A percentile compares a stretch with the other conserved stretches of the same genome.
phyloP scores from a whole-genome alignment of 2,329 filamentous ascomycete species.

The Fusarium nanum region DNA sequence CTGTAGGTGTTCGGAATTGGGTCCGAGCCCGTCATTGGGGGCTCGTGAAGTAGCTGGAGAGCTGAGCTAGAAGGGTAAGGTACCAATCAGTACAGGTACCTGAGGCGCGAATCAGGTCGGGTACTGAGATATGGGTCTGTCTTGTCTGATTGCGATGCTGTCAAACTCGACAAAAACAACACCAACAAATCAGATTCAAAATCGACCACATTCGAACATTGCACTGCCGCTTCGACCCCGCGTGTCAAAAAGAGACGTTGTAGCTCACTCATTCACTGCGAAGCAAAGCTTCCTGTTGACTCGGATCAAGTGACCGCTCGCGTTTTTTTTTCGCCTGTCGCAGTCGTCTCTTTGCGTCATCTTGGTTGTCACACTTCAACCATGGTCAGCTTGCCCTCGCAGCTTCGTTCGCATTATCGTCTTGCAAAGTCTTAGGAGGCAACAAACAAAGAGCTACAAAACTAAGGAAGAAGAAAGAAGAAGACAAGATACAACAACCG shows the following conservation, averaged over 20 bases:
- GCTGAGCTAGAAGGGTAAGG: conserved; percentile 8
- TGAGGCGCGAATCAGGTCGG: conserved; percentile 34
- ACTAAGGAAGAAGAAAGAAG: not conserved
- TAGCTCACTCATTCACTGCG: conserved; percentile 3
- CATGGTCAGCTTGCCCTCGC: conserved; percentile 51
- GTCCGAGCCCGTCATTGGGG: not conserved
- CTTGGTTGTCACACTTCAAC: conserved; percentile 40
- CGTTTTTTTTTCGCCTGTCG: conserved; percentile 47
- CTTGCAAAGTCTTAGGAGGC: conserved; percentile 49
- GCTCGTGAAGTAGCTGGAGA: not conserved
- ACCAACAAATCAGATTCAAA: conserved; percentile 34
- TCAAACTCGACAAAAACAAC: conserved; percentile 37
- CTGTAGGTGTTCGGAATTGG: conserved; percentile 4
- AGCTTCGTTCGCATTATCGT: conserved; percentile 47
- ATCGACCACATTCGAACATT: conserved; percentile 12
- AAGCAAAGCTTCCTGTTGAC: not conserved
- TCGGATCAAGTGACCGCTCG: conserved; percentile 29
- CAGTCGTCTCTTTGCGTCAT: conserved; percentile 40
- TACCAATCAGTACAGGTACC: conserved; percentile 1
- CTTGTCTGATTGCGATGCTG: conserved; percentile 40
- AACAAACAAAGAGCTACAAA: conserved; percentile 9
- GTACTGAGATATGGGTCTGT: conserved; percentile 32
- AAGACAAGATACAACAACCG: conserved; percentile 7
- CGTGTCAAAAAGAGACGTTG: conserved; percentile 30
- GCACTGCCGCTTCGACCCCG: conserved; percentile 31